Base-by-base conservation (phyloP, 2,329 filamentous ascomycete genomes). In the Xylogone sp. region DNA sequence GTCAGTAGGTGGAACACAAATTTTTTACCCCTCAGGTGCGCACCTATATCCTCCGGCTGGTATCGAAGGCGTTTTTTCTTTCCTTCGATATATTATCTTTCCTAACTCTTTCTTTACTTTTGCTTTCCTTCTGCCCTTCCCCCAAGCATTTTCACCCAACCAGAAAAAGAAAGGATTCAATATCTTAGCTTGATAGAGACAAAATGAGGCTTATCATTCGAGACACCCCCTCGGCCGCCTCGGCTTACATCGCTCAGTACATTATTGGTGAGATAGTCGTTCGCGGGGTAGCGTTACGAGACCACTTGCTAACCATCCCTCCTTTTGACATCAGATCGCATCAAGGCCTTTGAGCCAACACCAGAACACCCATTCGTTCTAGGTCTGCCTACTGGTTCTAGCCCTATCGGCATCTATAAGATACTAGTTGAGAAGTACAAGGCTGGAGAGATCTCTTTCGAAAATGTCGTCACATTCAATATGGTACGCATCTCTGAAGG, bases 381-480 rank as follows among this genome's bases (percentile, higher is more conserved):
- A 45, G 90, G 90, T 53, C 77, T 95, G 45, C 90, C 90, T 9
- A 95, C 90, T 1, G 90, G 90, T 49, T 91, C 87, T 62, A 92
- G 86, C 56, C 90, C 90, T 2, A 80, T 91, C 55, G 77, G 82
- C 48, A 84, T 94, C 58, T 95, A 95, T 74, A 83, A 83, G 67
- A 78, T 85, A 59, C 79, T 95, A 21, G 89, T 94, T 46, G 71
- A 81, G 62, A 80, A 79, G 65, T 83, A 85, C 75, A 88, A 88
- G 71, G 77, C 81, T 58, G 85, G 84, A 63, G 72, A 77, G 59
- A 84, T 95, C 63, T 93, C 89, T 1, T 95, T 95, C 68, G 84
- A 86, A 65, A 82, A 95, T 86, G 88, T 95, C 63, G 81, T 94
- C 65, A 95, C 90, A 21, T 95, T 95, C 77, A 94, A 94, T 71